Conservation (phyloP, 2,329 filamentous ascomycete genomes). For the Didymosphaeria variabile region DNA sequence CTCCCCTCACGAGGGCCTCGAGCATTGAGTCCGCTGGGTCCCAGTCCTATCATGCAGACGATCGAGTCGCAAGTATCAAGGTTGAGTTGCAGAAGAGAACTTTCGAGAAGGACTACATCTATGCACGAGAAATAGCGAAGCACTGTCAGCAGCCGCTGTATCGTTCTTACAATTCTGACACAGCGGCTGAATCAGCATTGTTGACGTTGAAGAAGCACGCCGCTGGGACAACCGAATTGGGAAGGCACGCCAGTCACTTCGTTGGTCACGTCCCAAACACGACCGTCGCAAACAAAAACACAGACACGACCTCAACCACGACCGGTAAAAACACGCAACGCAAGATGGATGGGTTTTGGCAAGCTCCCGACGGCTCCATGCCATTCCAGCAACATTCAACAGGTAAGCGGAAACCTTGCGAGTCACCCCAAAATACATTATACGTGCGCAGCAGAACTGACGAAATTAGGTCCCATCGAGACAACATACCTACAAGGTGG, state of each 20-base stretch:
- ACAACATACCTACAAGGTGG: background rate
- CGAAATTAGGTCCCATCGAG: background rate
- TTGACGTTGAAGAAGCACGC: background rate
- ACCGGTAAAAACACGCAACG: background rate
- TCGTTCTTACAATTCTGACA: background rate
- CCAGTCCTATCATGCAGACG: background rate
- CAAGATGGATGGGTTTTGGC: constrained; percentile 4
- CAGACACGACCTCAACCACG: background rate
- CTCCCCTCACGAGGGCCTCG: background rate
- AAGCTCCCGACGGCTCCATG: background rate
- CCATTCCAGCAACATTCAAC: background rate
- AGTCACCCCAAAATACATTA: background rate
- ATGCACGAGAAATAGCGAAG: background rate
- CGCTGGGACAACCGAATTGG: background rate
- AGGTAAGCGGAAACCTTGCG: background rate
- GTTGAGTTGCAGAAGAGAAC: background rate
- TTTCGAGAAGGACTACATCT: background rate
- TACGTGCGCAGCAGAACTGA: background rate
- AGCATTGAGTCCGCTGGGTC: background rate
- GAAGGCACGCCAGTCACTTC: background rate
- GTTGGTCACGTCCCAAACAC: background rate
- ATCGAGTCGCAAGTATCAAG: background rate
- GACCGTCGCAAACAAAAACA: background rate
- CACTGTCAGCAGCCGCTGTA: background rate
- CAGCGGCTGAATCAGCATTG: background rate